Base-by-base conservation (phyloP, 148 eudicot genomes). In the Camellia japonica region DNA sequence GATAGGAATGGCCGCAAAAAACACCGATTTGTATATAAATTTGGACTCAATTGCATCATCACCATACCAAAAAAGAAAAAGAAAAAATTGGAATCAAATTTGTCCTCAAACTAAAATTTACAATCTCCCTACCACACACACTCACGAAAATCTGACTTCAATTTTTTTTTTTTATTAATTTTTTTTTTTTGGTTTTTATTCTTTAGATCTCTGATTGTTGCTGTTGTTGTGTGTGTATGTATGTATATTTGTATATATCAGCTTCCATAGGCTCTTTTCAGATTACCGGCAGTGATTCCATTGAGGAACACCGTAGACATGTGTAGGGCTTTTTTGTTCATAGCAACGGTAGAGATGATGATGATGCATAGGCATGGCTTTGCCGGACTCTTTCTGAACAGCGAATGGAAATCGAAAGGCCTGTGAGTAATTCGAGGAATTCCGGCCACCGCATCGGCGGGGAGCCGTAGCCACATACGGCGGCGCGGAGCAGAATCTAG, bases 301-400 rank as follows among this genome's bases (percentile, higher is more conserved):
- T 14, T 8, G 65, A 41, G 64, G 65, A 56, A 44, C 19, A 42
- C 15, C 64, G 44, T 41, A 42, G 65, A 9, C 1, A 7, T 55
- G 64, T 9, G 4, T 54, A 52, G 72, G 80, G 13, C 72, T 78
- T 38, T 71, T 44, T 64, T 51, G 58, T 8, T 52, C 23, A 64
- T 30, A 74, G 77, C 77, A 58, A 58, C 6, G 61, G 18, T 30
- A 51, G 41, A 75, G 5, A 23, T 30, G 38, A 30, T 30, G 38
- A 30, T 30, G 38, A 30, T 19, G 42, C 75, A 7, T 76, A 47
- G 69, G 79, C 7, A 47, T 12, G 46, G 61, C 38, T 61, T 60
- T 47, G 6, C 15, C 58, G 14, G 38, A 4, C 20, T 23, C 23
- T 74, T 77, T 65, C 44, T 78, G 75, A 52, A 83, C 82, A 68